Conservation (phyloP, 805 yeast species). For the Metschnikowia lochheadii region DNA sequence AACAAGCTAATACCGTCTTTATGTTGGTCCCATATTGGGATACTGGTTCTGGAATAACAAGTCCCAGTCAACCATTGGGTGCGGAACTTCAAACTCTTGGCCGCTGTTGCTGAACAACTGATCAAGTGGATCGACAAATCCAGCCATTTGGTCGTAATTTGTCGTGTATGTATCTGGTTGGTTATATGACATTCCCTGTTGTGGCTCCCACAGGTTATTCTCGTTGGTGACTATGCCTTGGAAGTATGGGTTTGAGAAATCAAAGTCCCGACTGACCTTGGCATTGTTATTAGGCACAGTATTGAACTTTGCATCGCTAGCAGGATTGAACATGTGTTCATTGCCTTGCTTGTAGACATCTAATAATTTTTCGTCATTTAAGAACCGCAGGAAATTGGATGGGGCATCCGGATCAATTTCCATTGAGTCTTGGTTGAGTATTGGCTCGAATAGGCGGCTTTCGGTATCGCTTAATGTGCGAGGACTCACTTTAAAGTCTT, state of each 20-base stretch:
- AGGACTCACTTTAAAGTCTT: not conserved
- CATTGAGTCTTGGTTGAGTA: not conserved
- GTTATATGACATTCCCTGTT: not conserved
- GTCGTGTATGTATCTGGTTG: not conserved
- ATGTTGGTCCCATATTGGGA: not conserved
- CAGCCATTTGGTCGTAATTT: not conserved
- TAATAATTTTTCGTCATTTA: not conserved
- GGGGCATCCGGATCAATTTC: not conserved
- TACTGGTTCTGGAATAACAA: constrained; percentile 9
- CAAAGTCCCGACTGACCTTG: no score
- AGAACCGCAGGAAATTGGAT: constrained; percentile 2
- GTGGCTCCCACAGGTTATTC: not conserved
- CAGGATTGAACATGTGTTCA: no score
- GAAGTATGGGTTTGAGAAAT: not conserved
- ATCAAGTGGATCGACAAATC: constrained; percentile 4
- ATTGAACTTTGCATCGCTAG: not conserved
- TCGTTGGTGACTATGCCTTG: not conserved
- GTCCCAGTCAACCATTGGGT: constrained; percentile 12
- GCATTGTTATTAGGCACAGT: not conserved
- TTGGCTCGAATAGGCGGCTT: not conserved
- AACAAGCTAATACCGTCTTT: not conserved
- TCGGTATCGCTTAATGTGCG: constrained; percentile 1
- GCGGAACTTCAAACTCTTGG: constrained; percentile 11
- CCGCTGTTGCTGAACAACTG: constrained; percentile 15
- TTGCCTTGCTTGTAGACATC: not conserved